A percentile compares a stretch with the other conserved stretches of the same genome.
Conservation (phyloP, 2,329 filamentous ascomycete species). For the Curvularia sp. region DNA sequence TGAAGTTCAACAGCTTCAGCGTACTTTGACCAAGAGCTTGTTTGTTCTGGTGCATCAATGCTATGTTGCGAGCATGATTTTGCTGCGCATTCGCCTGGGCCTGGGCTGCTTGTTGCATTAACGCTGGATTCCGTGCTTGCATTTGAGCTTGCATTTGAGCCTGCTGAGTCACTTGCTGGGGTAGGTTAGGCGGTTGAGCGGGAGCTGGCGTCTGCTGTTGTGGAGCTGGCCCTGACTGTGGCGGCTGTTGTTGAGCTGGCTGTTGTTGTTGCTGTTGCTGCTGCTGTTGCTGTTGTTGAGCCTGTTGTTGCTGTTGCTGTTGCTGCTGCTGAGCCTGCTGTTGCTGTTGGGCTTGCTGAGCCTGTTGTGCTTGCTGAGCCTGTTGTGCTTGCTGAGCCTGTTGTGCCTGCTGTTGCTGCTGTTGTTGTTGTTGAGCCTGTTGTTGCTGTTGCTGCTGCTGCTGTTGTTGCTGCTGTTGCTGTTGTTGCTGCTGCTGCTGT, state of each 20-base stretch:
- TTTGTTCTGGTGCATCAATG: constrained; percentile 40
- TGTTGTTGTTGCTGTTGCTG: constrained; percentile 47
- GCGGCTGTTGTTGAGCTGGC: constrained; percentile 47
- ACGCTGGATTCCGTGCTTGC: constrained; percentile 50
- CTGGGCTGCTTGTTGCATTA: constrained; percentile 40
- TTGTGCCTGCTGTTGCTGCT: constrained; percentile 42
- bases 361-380: constrained; percentile 17
- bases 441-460: constrained; percentile 39
- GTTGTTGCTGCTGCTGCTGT: constrained; percentile 50
- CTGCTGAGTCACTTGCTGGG: constrained; percentile 45
- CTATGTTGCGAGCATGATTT: constrained; percentile 36
- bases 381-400: constrained; percentile 39
- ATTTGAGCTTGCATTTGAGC: constrained; percentile 39
- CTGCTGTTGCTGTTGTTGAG: constrained; percentile 48
- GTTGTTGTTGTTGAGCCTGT: constrained; percentile 51
- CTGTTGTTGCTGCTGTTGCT: not conserved
- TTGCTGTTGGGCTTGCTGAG: constrained; percentile 37
- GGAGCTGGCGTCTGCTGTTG: constrained; percentile 54
- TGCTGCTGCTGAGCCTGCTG: constrained; percentile 28
- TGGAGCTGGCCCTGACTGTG: constrained; percentile 52
- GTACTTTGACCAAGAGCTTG: constrained; percentile 52
- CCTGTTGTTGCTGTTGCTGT: constrained; percentile 18
- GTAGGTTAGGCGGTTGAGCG: constrained; percentile 46
- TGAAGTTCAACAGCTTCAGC: constrained; percentile 63
- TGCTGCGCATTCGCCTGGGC: constrained; percentile 32